Evolutionary conservation across 75 land plant species (phyloP).

Genomic region (Pinus albicaulis): DNA sequence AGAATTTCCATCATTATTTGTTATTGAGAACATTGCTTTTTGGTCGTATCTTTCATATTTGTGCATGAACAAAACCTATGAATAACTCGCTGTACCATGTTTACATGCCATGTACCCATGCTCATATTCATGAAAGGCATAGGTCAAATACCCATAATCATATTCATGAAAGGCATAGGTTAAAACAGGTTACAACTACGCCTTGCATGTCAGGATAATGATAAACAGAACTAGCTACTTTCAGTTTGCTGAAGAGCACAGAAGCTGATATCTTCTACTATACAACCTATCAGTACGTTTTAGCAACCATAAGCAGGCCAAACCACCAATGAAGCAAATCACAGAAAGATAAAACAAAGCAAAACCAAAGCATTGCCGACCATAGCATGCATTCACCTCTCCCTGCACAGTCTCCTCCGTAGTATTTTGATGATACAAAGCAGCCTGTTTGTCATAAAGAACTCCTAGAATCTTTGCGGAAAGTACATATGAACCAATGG

Average conservation of each 20-base stretch:
- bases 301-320: conserved; percentile 30
- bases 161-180: not conserved
- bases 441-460: conserved; percentile 34
- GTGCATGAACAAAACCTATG: not conserved
- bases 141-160: not conserved
- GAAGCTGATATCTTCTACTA: conserved; percentile 8
- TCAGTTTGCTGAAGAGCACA: not conserved
- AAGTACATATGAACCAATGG: conserved; percentile 34
- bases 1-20: not conserved
- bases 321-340: conserved; percentile 26
- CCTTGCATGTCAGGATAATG: not conserved
- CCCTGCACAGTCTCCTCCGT: not conserved
- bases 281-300: conserved; percentile 20
- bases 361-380: conserved; percentile 34
- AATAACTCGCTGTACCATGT: not conserved
- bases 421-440: conserved; percentile 1
- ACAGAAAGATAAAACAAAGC: conserved; percentile 25
- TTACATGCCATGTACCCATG: not conserved
- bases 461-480: conserved; percentile 41
- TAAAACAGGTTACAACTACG: not conserved
- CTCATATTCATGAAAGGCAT: not conserved
- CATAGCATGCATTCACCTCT: conserved; percentile 32
- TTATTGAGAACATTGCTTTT: not conserved
- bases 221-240: not conserved
- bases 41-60: not conserved